These are phyloP conservation scores for Sporothrix euskadiensis DNA, from an alignment of 2,329 filamentous ascomycete species.

Conservation along the genomic window DNA sequence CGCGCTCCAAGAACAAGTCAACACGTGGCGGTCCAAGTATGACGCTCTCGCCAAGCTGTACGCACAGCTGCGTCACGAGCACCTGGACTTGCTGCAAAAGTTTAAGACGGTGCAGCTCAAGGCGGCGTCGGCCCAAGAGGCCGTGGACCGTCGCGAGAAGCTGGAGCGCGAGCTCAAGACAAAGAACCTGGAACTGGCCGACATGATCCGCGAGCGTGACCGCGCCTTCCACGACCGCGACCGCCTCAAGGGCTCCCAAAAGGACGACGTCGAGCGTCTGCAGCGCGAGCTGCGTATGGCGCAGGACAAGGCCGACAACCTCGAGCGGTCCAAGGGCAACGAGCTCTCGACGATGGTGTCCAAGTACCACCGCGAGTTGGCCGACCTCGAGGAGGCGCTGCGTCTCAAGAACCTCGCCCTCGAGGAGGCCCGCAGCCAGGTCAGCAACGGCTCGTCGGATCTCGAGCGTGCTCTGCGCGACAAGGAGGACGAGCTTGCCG, in stretches of 20 bases:
- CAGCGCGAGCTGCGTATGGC: slow-evolving; percentile 92
- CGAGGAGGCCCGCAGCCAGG: slow-evolving; percentile 77
- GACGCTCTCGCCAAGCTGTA: slow-evolving; percentile 96
- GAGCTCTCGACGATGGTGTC: slow-evolving; percentile 92
- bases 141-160: slow-evolving; percentile 91
- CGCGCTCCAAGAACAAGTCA: slow-evolving; percentile 92
- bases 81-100: slow-evolving; percentile 90
- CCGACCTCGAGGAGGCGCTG: slow-evolving; percentile 90
- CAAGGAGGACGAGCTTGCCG: slow-evolving; percentile 96
- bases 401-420: slow-evolving; percentile 83
- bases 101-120: slow-evolving; percentile 97
- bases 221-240: slow-evolving; percentile 92
- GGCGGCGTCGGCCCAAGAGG: slow-evolving; percentile 94
- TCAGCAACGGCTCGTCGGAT: slow-evolving; percentile 79
- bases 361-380: slow-evolving; percentile 96
- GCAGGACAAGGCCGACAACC: slow-evolving; percentile 84
- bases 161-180: slow-evolving; percentile 97
- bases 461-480: slow-evolving; percentile 83
- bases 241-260: slow-evolving; percentile 78
- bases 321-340: slow-evolving; percentile 89
- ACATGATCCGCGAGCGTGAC: slow-evolving; percentile 97
- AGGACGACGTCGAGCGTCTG: slow-evolving; percentile 91
- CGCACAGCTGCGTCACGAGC: slow-evolving; percentile 91
- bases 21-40: slow-evolving; percentile 96
- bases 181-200: slow-evolving; percentile 96